Base-by-base conservation (phyloP, 2,329 filamentous ascomycete genomes). In the Tolypocladium capitatum region DNA sequence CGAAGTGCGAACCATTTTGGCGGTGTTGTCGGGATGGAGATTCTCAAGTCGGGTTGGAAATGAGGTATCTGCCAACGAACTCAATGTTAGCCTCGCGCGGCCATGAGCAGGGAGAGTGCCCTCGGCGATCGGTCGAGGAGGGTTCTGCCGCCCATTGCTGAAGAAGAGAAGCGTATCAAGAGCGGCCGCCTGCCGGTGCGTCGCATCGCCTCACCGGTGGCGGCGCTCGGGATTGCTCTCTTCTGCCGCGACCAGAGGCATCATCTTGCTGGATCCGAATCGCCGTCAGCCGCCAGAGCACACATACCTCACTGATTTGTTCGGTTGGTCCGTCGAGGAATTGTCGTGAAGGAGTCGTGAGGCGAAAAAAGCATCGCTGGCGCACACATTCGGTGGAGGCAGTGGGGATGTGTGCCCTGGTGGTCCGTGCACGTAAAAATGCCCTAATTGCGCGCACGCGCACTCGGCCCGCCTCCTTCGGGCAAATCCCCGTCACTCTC, bases 1-100 rank as follows among this genome's bases (percentile, higher is more conserved):
- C 72, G 89, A 95, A 67, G 92, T 97, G 79, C 87, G 89, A 75
- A 96, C 90, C 91, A 98, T 98, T 70, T 86, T 96, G 81, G 70
- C 82, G 81, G 78, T 77, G 58, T 68, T 63, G 61, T 65, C 53
- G 54, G 55, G 52, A 61, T 60, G 66, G 78, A 87, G 84, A 88
- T 88, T 88, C 83, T 89, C 83, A 84, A 77, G 77, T 85, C 83
- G 73, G 61, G 62, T 56, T 60, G 66, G 72, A 78, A 71, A 71
- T 78, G 78, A 82, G 78, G 78, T 82, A 78, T 81, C 79, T 83
- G 68, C 65, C 65, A 61, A 43, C 53, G 48, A 49, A 52, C 50
- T 57, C 57, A 55, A 60, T 65, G 74, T 83, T 82, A 83, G 79
- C 76, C 76, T 75, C 75, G 68, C 63, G 68, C 71, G 73, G 74